phyloP scores from a whole-genome alignment of 495 filamentous ascomycete species.

The Xylaria curta region DNA sequence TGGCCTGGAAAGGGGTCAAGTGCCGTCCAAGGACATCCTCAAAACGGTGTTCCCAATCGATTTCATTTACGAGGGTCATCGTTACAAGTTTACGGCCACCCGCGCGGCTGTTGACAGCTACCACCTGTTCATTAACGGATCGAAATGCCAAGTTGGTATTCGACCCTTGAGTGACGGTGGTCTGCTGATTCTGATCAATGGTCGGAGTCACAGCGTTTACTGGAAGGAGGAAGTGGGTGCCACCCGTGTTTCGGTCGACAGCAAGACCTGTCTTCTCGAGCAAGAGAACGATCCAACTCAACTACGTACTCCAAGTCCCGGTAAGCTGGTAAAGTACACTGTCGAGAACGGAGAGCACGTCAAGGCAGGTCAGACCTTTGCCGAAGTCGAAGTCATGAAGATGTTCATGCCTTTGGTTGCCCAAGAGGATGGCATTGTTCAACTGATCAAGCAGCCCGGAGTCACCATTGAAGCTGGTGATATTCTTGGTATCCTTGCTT shows the following conservation, averaged over 20 bases:
- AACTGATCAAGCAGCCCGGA: slow-evolving; percentile 98
- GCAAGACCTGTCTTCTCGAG: slow-evolving; percentile 96
- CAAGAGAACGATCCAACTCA: slow-evolving; percentile 99
- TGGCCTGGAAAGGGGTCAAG: slow-evolving; percentile 96
- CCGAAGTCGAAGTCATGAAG: slow-evolving; percentile 99
- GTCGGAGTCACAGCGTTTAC: slow-evolving; percentile 96
- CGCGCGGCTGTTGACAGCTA: slow-evolving; percentile 93
- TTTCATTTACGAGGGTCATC: slow-evolving; percentile 95
- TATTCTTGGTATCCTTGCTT: slow-evolving; percentile 94
- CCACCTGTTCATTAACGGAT: slow-evolving; percentile 98
- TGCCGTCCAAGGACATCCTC: slow-evolving; percentile 91
- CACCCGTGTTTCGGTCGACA: slow-evolving; percentile 93
- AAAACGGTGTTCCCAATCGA: slow-evolving; percentile 98
- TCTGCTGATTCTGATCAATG: slow-evolving; percentile 86
- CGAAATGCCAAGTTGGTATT: slow-evolving; percentile 92
- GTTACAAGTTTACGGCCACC: slow-evolving; percentile 98
- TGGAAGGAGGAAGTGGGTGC: slow-evolving; percentile 99
- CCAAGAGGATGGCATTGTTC: slow-evolving; percentile 96
- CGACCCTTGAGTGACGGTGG: slow-evolving; percentile 93
- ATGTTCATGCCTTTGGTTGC: slow-evolving; percentile 99
- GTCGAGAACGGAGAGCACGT: slow-evolving; percentile 97
- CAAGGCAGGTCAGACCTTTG: slow-evolving; percentile 89
- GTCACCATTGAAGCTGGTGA: slow-evolving; percentile 98
- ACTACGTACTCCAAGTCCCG: slow-evolving; percentile 90
- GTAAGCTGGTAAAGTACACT: slow-evolving; percentile 98